phyloP scores from a whole-genome alignment of 2,329 filamentous ascomycete genomes.

The Venturia asperata region DNA sequence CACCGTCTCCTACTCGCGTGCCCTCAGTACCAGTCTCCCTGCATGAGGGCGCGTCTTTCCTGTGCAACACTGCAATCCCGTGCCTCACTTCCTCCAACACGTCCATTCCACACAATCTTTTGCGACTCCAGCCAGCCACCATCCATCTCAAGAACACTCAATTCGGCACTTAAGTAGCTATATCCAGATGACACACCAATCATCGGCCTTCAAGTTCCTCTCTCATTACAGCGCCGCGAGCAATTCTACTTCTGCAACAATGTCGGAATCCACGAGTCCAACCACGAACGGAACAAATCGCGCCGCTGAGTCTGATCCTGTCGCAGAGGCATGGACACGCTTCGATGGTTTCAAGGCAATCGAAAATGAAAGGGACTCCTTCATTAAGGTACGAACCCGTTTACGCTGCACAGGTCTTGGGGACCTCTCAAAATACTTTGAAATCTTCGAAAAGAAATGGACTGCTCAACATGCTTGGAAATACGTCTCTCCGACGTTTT shows the following conservation, averaged over 20 bases:
- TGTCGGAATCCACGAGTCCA: slow-evolving; percentile 3
- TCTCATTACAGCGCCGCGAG: not conserved
- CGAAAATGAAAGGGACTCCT: slow-evolving; percentile 29
- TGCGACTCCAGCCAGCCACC: not conserved
- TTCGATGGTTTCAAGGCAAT: slow-evolving; percentile 28
- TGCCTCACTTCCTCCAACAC: not conserved
- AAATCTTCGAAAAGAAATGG: not conserved
- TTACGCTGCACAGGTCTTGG: not conserved
- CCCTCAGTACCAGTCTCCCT: not conserved
- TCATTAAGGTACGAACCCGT: slow-evolving; percentile 28
- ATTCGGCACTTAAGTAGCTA: not conserved
- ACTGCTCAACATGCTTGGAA: not conserved
- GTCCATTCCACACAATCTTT: not conserved
- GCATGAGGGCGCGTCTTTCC: slow-evolving; percentile 8
- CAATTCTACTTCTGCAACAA: slow-evolving; percentile 2
- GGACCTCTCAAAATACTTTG: too few relatives aligned
- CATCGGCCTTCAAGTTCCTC: too few relatives aligned
- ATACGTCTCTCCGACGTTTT: not conserved
- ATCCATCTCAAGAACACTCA: not conserved
- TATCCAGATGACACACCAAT: not conserved
- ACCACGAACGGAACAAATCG: not conserved
- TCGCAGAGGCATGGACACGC: slow-evolving; percentile 24
- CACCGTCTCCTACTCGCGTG: slow-evolving; percentile 5
- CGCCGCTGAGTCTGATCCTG: not conserved
- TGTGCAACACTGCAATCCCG: not conserved